Percentiles rank a stretch among this genome's conserved stretches.
Conservation (phyloP, 306 rosid species). For the Ziziphus jujuba region DNA sequence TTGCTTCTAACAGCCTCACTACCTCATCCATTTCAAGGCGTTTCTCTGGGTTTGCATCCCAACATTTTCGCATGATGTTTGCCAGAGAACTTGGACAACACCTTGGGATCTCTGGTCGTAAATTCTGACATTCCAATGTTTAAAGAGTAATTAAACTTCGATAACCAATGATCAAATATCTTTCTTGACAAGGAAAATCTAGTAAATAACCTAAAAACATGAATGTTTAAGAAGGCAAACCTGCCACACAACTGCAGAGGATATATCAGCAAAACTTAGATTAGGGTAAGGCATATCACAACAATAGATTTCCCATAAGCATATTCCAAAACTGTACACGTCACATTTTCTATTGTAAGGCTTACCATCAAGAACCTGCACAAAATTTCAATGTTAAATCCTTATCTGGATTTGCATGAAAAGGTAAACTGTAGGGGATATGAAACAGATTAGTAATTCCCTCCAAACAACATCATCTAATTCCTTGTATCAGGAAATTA, state of each 20-base stretch:
- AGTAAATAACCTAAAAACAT: neutral
- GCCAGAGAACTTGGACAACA: constrained; percentile 66
- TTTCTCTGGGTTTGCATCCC: constrained; percentile 75
- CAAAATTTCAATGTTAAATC: constrained; percentile 3
- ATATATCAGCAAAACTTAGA: constrained; percentile 70
- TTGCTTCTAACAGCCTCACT: constrained; percentile 67
- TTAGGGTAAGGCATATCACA: constrained; percentile 88
- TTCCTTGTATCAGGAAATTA: neutral
- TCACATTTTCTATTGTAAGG: constrained; percentile 93
- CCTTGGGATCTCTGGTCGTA: constrained; percentile 79
- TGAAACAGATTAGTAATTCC: neutral
- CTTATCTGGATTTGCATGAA: neutral
- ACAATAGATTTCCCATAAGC: constrained; percentile 92
- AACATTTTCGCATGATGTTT: constrained; percentile 69
- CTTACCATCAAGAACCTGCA: constrained; percentile 83
- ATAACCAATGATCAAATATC: neutral
- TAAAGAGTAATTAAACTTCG: no score
- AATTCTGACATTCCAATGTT: constrained; percentile 43
- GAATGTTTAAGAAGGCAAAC: constrained; percentile 30
- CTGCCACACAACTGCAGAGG: constrained; percentile 78
- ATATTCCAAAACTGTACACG: constrained; percentile 85
- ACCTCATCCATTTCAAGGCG: constrained; percentile 83
- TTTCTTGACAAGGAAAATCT: neutral
- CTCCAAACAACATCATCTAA: neutral
- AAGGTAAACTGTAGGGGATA: neutral